Percentiles rank a stretch among this genome's conserved stretches.
Evolutionary conservation across 257 asterid species (phyloP).

Genomic region (Lycium barbarum): DNA sequence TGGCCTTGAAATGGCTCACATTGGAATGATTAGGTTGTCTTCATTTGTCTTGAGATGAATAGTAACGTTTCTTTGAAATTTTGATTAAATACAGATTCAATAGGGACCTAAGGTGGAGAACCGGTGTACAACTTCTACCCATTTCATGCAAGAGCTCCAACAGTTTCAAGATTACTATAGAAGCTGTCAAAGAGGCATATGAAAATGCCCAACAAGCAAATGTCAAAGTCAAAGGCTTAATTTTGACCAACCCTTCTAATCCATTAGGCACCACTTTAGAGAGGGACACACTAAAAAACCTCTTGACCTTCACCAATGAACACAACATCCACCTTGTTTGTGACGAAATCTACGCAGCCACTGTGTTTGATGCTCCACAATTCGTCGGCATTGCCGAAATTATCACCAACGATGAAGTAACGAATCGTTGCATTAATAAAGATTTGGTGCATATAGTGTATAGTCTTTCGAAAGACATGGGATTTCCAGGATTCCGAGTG

Average conservation of each 20-base stretch:
- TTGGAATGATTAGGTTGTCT: background rate
- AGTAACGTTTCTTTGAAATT: background rate
- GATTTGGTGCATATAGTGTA: slow-evolving; percentile 62
- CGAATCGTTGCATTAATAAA: slow-evolving; percentile 40
- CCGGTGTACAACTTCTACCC: slow-evolving; percentile 63
- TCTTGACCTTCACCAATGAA: slow-evolving; percentile 51
- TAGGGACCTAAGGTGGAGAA: slow-evolving; percentile 87
- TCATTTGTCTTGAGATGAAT: too few species aligned
- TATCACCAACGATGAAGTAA: slow-evolving; percentile 40
- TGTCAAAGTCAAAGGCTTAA: slow-evolving; percentile 69
- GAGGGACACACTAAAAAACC: slow-evolving; percentile 40
- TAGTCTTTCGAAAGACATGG: slow-evolving; percentile 81
- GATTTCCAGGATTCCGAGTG: slow-evolving; percentile 81
- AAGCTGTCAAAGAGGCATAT: slow-evolving; percentile 64
- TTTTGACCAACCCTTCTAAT: slow-evolving; percentile 76
- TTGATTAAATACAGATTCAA: slow-evolving; percentile 56
- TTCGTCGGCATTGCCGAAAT: slow-evolving; percentile 71
- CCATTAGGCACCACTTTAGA: slow-evolving; percentile 74
- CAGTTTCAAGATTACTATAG: slow-evolving; percentile 60
- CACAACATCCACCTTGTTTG: slow-evolving; percentile 77
- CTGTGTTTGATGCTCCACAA: slow-evolving; percentile 48
- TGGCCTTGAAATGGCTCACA: background rate
- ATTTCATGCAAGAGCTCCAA: slow-evolving; percentile 61
- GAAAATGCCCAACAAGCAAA: slow-evolving; percentile 49
- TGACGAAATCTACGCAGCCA: slow-evolving; percentile 77